These are phyloP conservation scores for Funneliformis mosseae DNA, from an alignment of 192 early-diverging fungal species.

Conservation along the genomic window DNA sequence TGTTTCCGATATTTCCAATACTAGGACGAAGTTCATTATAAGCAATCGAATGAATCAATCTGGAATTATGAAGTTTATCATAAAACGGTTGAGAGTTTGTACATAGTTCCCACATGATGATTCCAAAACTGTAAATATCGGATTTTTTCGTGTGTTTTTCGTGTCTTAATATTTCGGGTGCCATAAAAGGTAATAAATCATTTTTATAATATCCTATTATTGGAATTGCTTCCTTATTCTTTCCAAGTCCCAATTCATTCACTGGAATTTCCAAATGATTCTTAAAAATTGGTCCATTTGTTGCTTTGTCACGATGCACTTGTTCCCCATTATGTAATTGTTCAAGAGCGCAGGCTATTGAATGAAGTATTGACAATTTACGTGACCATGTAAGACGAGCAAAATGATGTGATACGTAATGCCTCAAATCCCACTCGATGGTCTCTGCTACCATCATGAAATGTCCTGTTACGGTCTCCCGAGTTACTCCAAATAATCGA, in stretches of 20 bases:
- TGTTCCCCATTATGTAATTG: background rate
- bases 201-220: conserved; percentile 20
- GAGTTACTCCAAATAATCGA: conserved; percentile 27
- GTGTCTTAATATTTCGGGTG: conserved; percentile 18
- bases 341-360: conserved; percentile 11
- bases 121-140: conserved; percentile 25
- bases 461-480: conserved; percentile 4
- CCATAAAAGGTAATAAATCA: conserved; percentile 17
- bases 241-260: conserved; percentile 9
- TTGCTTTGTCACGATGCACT: background rate
- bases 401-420: conserved; percentile 28
- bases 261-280: conserved; percentile 20
- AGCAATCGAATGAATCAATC: background rate
- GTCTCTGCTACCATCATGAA: conserved; percentile 29
- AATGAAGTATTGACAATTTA: conserved; percentile 20
- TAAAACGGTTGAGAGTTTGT: conserved; percentile 11
- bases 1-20: too few relatives aligned
- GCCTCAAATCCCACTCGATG: conserved; percentile 31
- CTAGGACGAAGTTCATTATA: background rate
- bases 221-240: background rate
- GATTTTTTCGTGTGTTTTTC: conserved; percentile 3
- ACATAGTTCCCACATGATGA: conserved; percentile 31
- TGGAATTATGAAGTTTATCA: conserved; percentile 1
- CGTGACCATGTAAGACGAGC: conserved; percentile 14
- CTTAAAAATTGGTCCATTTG: conserved; percentile 17